Base-by-base conservation (phyloP, 257 asterid species). In the Rehmannia glutinosa region DNA sequence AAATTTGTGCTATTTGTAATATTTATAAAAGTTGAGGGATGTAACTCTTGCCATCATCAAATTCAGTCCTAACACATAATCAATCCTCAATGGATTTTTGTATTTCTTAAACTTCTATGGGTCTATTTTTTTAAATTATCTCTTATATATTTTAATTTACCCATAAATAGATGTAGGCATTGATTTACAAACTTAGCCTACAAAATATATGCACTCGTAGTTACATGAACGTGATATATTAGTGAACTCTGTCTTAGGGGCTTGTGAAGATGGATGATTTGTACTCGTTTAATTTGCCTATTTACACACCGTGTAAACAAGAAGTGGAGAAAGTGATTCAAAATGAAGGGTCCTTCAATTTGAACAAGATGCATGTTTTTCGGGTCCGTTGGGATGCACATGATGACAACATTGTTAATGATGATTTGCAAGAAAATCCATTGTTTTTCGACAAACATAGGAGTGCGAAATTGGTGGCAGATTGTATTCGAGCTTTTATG, bases 281-380 rank as follows among this genome's bases (percentile, higher is more conserved):
- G 25, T 52, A 68, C 27, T 69, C 82, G 4, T 73, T 77, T 27
- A 77, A 77, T 33, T 8, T 77, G 50, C 79, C 79, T 28, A 42
- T 61, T 0, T 77, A 77, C 56, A 12, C 55, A 2, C 73, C 82
- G 0, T 35, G 51, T 2, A 15, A 49, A 25, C 52, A 58, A 47
- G 79, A 77, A 61, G 70, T 77, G 30, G 66, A 69, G 69, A 13
- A 42, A 17, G 45, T 69, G 13, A 27, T 77, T 10, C 35, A 42
- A 6, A 32, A 13, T 4, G 82, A 77, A 46, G 79, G 74, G 17
- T 73, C 76, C 17, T 73, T 77, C 27, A 64, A 15, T 15, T 53
- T 73, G 66, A 46, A 68, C 23, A 57, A 24, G 19, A 10, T 69
- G 15, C 30, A 38, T 11, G 39, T 12, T 27, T 54, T 57, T 47